Evolutionary conservation across 345 rosid species (phyloP).

Genomic region (Salix viminalis): DNA sequence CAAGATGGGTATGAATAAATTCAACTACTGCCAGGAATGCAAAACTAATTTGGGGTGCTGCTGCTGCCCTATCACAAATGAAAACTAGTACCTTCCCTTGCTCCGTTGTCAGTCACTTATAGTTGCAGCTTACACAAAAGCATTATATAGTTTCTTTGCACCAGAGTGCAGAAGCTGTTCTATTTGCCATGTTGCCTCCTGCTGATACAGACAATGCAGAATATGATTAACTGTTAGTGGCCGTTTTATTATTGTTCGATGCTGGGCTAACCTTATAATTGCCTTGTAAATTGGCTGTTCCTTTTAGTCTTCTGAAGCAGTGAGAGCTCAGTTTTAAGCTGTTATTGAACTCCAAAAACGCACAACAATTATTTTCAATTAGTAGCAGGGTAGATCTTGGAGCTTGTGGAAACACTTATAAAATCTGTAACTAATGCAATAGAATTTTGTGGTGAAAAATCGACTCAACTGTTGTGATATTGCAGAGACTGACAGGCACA

Average conservation of each 20-base stretch:
- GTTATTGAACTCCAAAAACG: neutral
- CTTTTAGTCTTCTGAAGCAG: neutral
- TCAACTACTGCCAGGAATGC: neutral
- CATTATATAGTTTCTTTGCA: neutral
- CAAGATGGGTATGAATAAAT: neutral
- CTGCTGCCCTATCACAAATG: neutral
- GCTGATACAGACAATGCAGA: neutral
- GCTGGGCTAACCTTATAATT: neutral
- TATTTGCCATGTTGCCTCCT: neutral
- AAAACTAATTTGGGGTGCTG: neutral
- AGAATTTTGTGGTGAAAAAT: neutral
- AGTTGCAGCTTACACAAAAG: neutral
- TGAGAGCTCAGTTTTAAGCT: neutral
- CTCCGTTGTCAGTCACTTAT: neutral
- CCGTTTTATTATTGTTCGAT: neutral
- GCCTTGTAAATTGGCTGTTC: neutral
- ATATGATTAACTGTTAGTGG: neutral
- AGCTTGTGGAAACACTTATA: neutral
- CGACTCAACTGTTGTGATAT: neutral
- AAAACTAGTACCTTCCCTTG: neutral
- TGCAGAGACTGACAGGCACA: constrained; percentile 69
- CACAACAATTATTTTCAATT: neutral
- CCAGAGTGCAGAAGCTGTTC: neutral
- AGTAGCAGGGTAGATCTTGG: neutral
- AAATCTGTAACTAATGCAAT: neutral